Percentiles rank a stretch among this genome's conserved stretches.
Evolutionary conservation across 228 moss, liverwort and hornwort species (phyloP).

Genomic region (Sphagnum magellanicum): DNA sequence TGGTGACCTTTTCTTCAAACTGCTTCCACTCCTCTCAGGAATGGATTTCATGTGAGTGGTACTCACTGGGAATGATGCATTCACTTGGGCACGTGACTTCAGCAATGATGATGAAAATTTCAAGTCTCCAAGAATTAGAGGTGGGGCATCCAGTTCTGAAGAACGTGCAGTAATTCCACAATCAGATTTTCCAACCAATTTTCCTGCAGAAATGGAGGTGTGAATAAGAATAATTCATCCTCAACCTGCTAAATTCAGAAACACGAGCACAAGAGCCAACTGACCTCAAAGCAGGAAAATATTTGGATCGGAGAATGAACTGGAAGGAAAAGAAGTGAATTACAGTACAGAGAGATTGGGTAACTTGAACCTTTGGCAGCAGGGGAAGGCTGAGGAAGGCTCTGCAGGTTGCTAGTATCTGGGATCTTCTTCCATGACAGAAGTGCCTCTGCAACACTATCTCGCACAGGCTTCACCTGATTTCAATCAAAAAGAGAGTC

Average conservation of each 20-base stretch:
- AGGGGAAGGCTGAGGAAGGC: constrained; percentile 1
- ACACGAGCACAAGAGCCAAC: no score
- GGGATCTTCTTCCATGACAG: constrained; percentile 65
- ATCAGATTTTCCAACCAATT: background rate
- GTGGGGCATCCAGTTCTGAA: constrained; percentile 9
- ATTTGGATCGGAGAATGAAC: no score
- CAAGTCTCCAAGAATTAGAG: constrained; percentile 9
- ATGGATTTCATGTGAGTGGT: constrained; percentile 16
- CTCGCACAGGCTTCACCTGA: constrained; percentile 80
- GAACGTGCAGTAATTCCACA: constrained; percentile 2
- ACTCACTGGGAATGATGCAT: constrained; percentile 12
- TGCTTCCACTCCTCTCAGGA: constrained; percentile 21
- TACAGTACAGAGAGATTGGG: background rate
- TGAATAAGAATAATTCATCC: no score
- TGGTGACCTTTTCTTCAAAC: constrained; percentile 29
- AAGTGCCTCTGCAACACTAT: constrained; percentile 68
- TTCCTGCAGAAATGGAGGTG: no score
- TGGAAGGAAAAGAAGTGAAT: no score
- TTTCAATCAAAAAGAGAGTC: background rate
- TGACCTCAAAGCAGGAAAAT: no score
- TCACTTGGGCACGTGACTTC: constrained; percentile 14
- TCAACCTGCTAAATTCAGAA: no score
- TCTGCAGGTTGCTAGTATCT: constrained; percentile 14
- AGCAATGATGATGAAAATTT: constrained; percentile 14
- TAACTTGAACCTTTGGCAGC: background rate